phyloP scores from a whole-genome alignment of 208 protist genomes.

The Porcisia deanei region DNA sequence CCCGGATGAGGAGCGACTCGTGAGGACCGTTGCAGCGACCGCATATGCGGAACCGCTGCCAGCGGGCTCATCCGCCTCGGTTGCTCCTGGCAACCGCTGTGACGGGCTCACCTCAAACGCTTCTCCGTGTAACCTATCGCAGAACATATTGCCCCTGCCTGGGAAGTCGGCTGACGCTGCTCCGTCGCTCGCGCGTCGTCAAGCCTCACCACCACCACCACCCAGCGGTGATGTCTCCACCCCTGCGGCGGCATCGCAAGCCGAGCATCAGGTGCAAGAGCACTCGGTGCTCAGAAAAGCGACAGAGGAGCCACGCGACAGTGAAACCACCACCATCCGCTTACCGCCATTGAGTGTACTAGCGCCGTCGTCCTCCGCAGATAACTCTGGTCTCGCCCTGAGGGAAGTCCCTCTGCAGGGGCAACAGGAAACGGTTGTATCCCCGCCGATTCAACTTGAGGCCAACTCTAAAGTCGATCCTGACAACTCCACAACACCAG shows the following conservation, averaged over 20 bases:
- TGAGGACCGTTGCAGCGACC: not conserved
- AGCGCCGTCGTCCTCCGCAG: not conserved
- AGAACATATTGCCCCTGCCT: conserved; percentile 4
- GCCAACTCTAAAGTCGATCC: not conserved
- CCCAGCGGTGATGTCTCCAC: not conserved
- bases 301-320: not conserved
- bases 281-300: not conserved
- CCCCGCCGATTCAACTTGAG: not conserved
- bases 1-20: not conserved
- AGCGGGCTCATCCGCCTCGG: not conserved
- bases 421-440: not conserved
- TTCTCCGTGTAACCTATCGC: not conserved
- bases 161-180: conserved; percentile 12
- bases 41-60: not conserved
- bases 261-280: not conserved
- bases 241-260: not conserved
- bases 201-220: not conserved
- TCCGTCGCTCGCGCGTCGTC: conserved; percentile 5
- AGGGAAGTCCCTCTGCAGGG: not conserved
- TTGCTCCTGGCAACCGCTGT: not conserved
- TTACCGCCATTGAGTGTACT: not conserved
- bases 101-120: not conserved
- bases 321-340: not conserved
- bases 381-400: not conserved
- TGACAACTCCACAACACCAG: not conserved